Conservation (phyloP, 2,329 filamentous ascomycete genomes). For the Lachnellula hyalina region DNA sequence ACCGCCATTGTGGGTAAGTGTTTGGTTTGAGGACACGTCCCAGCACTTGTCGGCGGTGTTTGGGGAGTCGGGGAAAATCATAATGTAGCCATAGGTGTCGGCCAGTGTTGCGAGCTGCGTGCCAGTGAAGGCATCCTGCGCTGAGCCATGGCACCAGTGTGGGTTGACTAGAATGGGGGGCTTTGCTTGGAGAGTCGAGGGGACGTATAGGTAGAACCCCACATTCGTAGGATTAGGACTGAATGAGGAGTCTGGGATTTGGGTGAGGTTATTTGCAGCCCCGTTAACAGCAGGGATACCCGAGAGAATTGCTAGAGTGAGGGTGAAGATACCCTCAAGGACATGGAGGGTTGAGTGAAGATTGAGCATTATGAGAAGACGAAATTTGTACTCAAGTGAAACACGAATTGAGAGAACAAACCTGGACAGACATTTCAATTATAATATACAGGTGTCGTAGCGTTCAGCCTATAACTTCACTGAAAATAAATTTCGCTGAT, state of each 20-base stretch:
- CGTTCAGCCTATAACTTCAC: background rate
- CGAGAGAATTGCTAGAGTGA: background rate
- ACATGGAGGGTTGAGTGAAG: background rate
- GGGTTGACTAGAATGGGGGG: constrained; percentile 22
- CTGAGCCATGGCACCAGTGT: constrained; percentile 36
- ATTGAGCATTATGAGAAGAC: background rate
- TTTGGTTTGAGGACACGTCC: constrained; percentile 48
- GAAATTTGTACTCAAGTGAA: background rate
- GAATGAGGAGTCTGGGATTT: constrained; percentile 35
- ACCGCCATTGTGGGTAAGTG: constrained; percentile 51
- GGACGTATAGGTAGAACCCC: constrained; percentile 21
- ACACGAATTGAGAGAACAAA: background rate
- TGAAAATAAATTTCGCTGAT: background rate
- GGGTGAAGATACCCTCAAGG: background rate
- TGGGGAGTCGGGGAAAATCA: constrained; percentile 51
- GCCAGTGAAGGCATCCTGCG: constrained; percentile 15
- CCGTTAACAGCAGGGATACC: constrained; percentile 1
- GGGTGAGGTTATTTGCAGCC: constrained; percentile 16
- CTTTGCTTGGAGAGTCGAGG: constrained; percentile 7
- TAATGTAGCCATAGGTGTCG: constrained; percentile 51
- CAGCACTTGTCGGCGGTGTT: constrained; percentile 46
- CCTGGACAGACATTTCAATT: background rate
- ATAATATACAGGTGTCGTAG: background rate
- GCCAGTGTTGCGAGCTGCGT: constrained; percentile 48
- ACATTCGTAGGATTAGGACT: constrained; percentile 39